These are phyloP conservation scores for Coniella lustricola DNA, from an alignment of 2,329 filamentous ascomycete genomes.

Conservation along the genomic window DNA sequence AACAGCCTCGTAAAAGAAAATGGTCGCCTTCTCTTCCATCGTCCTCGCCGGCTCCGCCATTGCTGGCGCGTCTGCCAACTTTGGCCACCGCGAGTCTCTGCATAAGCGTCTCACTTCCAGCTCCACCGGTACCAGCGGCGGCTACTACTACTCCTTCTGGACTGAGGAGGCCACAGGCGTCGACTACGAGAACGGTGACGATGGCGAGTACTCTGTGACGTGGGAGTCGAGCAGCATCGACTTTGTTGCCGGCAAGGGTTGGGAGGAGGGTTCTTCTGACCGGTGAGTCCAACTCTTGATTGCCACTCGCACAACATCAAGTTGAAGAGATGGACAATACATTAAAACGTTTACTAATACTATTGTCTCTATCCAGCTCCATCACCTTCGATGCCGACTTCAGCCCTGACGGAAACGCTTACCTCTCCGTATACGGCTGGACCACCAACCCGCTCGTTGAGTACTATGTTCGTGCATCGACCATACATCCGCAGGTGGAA, in stretches of 20 bases:
- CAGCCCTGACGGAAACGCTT: slow-evolving; percentile 21
- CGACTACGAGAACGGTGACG: slow-evolving; percentile 47
- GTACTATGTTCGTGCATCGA: slow-evolving; percentile 21
- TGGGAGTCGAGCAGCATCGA: slow-evolving; percentile 41
- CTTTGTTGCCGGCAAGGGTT: slow-evolving; percentile 44
- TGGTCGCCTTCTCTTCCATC: slow-evolving; percentile 34
- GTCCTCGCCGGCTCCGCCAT: slow-evolving; percentile 24
- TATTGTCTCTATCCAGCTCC: slow-evolving; percentile 37
- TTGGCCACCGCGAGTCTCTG: slow-evolving; percentile 2
- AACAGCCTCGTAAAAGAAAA: slow-evolving; percentile 21
- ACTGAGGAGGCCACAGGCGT: slow-evolving; percentile 43
- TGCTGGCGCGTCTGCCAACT: slow-evolving; percentile 1
- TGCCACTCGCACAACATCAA: slow-evolving; percentile 22
- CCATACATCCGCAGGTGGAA: too few relatives aligned
- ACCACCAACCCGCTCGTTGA: slow-evolving; percentile 31
- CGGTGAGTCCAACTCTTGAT: slow-evolving; percentile 25
- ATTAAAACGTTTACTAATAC: too few relatives aligned
- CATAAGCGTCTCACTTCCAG: slow-evolving; percentile 29
- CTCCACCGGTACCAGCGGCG: slow-evolving; percentile 44
- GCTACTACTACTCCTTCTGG: slow-evolving; percentile 57
- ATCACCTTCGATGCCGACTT: slow-evolving; percentile 16
- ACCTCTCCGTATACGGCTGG: slow-evolving; percentile 30
- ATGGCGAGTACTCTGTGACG: slow-evolving; percentile 40
- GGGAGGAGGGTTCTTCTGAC: slow-evolving; percentile 32
- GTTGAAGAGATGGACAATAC: background rate